Evolutionary conservation across 2,329 filamentous ascomycete genomes (phyloP), one percentile per base, ranked within the genome.

Genomic region (Tolypocladium ophioglossoides): DNA sequence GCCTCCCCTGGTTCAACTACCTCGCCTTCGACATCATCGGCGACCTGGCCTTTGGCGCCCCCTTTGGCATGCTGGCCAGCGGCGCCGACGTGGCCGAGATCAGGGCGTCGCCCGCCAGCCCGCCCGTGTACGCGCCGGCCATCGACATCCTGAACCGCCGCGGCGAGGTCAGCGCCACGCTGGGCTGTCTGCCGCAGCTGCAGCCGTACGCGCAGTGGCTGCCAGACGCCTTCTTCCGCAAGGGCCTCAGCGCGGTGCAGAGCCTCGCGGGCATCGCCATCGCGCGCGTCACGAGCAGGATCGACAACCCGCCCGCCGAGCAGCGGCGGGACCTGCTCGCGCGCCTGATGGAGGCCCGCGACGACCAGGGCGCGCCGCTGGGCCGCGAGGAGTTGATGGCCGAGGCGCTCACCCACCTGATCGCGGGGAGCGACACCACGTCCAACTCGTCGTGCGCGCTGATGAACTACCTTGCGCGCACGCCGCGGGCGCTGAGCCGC

Each of bases 121-220:
- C 80, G 2, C 80, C 86, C 4, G 81, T 82, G 32, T 89, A 86
- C 62, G 87, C 86, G 0, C 81, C 86, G 0, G 91, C 91, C 11
- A 89, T 96, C 57, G 85, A 96, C 70, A 91, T 95, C 4, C 76
- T 96, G 53, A 96, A 96, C 72, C 82, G 91, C 16, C 79, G 91
- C 50, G 91, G 91, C 54, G 91, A 96, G 65, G 89, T 96, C 34
- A 91, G 86, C 14, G 87, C 84, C 4, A 84, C 90, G 0, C 75
- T 96, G 4, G 91, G 91, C 1, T 87, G 83, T 63, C 74, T 85
- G 53, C 89, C 91, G 0, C 70, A 74, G 55, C 73, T 96, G 50
- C 92, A 88, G 68, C 88, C 89, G 0, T 95, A 83, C 61, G 91
- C 90, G 20, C 83, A 82, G 62, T 92, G 85, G 68, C 71, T 95